Evolutionary conservation across 1,139 yeast genomes (phyloP), one percentile per base, ranked within the genome.

Genomic region (Suhomyces bribrorum): DNA sequence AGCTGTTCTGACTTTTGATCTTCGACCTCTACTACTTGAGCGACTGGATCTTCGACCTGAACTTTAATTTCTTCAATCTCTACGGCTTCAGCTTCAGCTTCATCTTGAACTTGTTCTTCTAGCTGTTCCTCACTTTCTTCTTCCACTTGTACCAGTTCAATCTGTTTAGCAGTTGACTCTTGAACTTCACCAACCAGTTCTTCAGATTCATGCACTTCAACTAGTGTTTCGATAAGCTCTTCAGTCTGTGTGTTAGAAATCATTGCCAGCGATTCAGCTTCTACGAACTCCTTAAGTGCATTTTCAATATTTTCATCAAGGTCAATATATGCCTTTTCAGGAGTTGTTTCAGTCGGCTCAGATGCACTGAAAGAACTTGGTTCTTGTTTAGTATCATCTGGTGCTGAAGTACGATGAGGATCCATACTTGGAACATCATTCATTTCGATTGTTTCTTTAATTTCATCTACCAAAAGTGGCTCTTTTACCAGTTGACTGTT

Each of bases 11-110:
- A n/a, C n/a, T n/a, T n/a, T n/a, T n/a, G 17, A 25, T 17, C 13
- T 16, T 43, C 45, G 24, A 32, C 31, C 12, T 40, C 41, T 14
- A 45, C 53, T 24, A 15, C 22, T 12, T 29, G 25, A 23, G 9
- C 11, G 29, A 14, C 8, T 17, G 30, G 27, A n/a, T 17, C 22
- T 8, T 20, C 29, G 12, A 28, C 9, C n/a, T 28, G 9, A 9
- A n/a, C 28, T 9, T 25, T 14, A 6, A n/a, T 9, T 26, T 27
- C 36, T 15, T 37, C 46, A 14, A 38, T 40, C 5, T 43, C 45
- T 13, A 42, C 46, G 5, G 42, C 49, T 13, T 40, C 29, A 6
- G 33, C 40, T 26, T 37, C 46, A 23, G 43, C 18, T 26, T 23
- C 29, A 14, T 25, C 11, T 8, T 17, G 12, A 20, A 3, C 23